Evolutionary conservation across 2,329 filamentous ascomycete species (phyloP).

Genomic region (Penicillium sp.): DNA sequence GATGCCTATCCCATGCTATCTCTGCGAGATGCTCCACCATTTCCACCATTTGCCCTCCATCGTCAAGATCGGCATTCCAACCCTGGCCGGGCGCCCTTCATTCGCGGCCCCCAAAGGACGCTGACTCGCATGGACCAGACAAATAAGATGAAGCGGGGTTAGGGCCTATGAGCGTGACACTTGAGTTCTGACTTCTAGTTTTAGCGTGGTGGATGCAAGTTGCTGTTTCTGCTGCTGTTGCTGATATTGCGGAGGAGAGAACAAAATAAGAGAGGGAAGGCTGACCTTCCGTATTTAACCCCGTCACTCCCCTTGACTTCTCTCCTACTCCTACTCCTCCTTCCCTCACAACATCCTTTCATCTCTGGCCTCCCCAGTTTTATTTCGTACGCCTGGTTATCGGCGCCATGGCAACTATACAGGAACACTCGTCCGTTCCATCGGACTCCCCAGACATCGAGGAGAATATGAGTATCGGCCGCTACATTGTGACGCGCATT

Average conservation of each 20-base stretch:
- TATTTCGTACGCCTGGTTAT: background rate
- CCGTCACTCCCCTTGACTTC: background rate
- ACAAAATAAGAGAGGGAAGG: background rate
- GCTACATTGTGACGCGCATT: conserved; percentile 59
- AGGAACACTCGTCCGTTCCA: conserved; percentile 3
- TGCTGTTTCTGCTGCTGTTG: too few species aligned
- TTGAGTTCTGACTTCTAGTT: background rate
- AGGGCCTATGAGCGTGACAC: background rate
- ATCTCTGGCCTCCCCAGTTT: background rate
- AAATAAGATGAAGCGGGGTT: conserved; percentile 12
- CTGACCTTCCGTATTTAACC: background rate
- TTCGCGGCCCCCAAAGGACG: conserved; percentile 11
- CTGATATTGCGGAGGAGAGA: background rate
- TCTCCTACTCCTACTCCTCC: background rate
- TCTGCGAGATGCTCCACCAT: background rate
- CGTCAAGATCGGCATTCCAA: conserved; percentile 12
- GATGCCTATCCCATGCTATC: too few species aligned
- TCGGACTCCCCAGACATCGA: conserved; percentile 25
- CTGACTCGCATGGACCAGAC: conserved; percentile 3
- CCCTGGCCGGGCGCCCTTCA: conserved; percentile 6
- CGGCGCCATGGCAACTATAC: conserved; percentile 16
- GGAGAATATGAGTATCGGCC: conserved; percentile 38
- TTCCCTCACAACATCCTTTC: background rate
- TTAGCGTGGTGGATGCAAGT: too few species aligned
- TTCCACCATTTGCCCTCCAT: conserved; percentile 6